Percentiles rank a stretch among this genome's conserved stretches.
These are phyloP conservation scores for Zasmidium citrigriseum DNA, from an alignment of 2,329 filamentous ascomycete species.

Conservation along the genomic window DNA sequence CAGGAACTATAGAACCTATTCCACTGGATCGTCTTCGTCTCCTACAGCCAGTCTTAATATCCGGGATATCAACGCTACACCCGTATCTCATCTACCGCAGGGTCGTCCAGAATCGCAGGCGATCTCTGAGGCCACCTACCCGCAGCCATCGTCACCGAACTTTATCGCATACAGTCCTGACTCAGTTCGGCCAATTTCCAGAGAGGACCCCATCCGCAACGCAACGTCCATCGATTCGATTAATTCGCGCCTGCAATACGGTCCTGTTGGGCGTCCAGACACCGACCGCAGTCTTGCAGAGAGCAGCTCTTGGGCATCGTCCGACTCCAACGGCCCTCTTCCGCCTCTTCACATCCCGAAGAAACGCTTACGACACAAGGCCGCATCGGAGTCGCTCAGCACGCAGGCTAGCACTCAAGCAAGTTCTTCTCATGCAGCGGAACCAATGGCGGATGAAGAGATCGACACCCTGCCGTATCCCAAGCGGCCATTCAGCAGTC, in stretches of 20 bases:
- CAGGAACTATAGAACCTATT: slow-evolving; percentile 15
- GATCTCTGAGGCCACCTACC: slow-evolving; percentile 21
- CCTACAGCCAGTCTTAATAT: slow-evolving; percentile 17
- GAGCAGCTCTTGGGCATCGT: slow-evolving; percentile 28
- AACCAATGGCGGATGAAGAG: slow-evolving; percentile 30
- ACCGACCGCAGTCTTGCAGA: slow-evolving; percentile 23
- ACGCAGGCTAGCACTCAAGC: slow-evolving; percentile 18
- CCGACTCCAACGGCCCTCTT: slow-evolving; percentile 28
- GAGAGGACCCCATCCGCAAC: slow-evolving; percentile 10
- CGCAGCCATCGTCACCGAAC: slow-evolving; percentile 32
- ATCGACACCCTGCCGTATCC: slow-evolving; percentile 33
- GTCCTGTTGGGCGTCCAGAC: slow-evolving; percentile 18
- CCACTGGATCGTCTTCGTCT: slow-evolving; percentile 18
- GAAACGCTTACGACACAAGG: slow-evolving; percentile 31
- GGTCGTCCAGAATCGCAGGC: slow-evolving; percentile 17
- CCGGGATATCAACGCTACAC: slow-evolving; percentile 19
- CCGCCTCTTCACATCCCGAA: slow-evolving; percentile 36
- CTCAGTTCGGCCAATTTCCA: slow-evolving; percentile 15
- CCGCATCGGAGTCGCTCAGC: slow-evolving; percentile 23
- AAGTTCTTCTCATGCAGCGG: slow-evolving; percentile 8
- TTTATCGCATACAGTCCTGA: slow-evolving; percentile 30
- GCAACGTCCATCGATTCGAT: slow-evolving; percentile 35
- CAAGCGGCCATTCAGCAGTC: slow-evolving; percentile 31
- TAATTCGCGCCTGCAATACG: slow-evolving; percentile 28
- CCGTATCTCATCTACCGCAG: slow-evolving; percentile 12